Percentiles rank a stretch among this genome's conserved stretches.
These are phyloP conservation scores for Puccinia brachypodii DNA, from an alignment of 1,284 basidiomycete species.

Conservation along the genomic window DNA sequence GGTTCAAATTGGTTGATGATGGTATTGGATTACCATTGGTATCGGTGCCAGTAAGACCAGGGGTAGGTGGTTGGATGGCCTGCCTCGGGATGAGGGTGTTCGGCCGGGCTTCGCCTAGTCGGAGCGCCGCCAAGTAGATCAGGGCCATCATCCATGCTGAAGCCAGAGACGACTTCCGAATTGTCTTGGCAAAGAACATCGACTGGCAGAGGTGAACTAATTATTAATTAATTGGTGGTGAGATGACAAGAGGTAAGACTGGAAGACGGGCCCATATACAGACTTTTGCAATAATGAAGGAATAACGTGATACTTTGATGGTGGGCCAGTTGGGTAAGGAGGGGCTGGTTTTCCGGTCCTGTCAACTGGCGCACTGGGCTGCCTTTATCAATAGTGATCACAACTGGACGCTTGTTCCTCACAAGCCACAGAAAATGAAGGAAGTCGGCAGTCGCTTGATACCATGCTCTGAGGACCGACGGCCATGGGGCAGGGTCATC, in stretches of 20 bases:
- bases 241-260: not conserved
- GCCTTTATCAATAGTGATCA: not conserved
- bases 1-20: no score
- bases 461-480: not conserved
- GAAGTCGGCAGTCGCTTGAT: not conserved
- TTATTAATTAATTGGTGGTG: not conserved
- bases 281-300: not conserved
- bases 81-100: not conserved
- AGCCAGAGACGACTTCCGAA: not conserved
- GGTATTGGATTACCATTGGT: not conserved
- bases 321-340: no score
- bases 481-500: not conserved
- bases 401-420: not conserved
- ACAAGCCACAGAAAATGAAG: not conserved
- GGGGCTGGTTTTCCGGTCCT: no score
- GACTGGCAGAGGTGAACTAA: not conserved
- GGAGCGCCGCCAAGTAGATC: not conserved
- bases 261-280: not conserved
- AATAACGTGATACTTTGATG: no score
- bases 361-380: not conserved
- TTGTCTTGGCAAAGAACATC: not conserved
- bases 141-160: not conserved
- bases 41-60: no score
- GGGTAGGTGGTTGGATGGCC: not conserved
- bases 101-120: not conserved